These are phyloP conservation scores for Solanum pinnatisectum DNA, from an alignment of 257 asterid species.

Conservation along the genomic window DNA sequence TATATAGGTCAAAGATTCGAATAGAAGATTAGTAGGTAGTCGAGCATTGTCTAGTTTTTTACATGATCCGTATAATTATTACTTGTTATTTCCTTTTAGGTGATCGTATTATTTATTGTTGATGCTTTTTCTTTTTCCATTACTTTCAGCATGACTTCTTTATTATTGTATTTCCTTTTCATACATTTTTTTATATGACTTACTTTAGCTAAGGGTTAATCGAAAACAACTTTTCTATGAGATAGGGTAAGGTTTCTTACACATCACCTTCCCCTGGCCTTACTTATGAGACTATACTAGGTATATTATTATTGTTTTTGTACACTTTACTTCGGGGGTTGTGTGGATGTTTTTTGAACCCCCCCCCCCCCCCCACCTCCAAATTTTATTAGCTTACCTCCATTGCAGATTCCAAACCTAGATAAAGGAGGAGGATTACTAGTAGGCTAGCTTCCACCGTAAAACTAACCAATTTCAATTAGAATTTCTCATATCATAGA, in stretches of 20 bases:
- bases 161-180: neutral
- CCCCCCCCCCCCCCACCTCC: neutral
- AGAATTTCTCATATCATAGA: neutral
- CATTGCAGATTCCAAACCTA: neutral
- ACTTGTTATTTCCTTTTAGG: too few species aligned
- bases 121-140: neutral
- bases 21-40: too few species aligned
- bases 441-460: neutral
- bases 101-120: neutral
- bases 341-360: neutral
- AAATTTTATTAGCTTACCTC: neutral
- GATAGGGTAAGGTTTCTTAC: neutral
- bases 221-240: neutral
- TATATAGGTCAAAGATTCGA: too few species aligned
- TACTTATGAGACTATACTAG: neutral
- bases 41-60: too few species aligned
- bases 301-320: too few species aligned
- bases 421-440: neutral
- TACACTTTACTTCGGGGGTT: neutral
- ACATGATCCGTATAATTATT: too few species aligned
- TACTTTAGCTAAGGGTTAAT: neutral
- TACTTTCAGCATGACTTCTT: neutral
- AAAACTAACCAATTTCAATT: neutral
- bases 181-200: neutral
- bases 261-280: neutral